A percentile compares a stretch with the other conserved stretches of the same genome.
These are phyloP conservation scores for Lachnellula subtilissima DNA, from an alignment of 2,329 filamentous ascomycete species.

Conservation along the genomic window DNA sequence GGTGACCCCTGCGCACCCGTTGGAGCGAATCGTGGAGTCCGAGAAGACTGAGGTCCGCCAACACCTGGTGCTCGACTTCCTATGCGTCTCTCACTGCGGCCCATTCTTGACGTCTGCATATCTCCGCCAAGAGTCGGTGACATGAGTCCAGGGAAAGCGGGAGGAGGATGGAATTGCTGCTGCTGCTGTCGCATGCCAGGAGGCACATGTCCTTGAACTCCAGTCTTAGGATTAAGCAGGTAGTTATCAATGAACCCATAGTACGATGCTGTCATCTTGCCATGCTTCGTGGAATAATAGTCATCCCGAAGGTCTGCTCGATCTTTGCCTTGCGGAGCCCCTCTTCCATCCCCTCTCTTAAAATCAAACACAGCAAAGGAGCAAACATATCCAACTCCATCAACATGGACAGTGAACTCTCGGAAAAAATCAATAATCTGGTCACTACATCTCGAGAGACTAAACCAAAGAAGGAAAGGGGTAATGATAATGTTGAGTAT, in stretches of 20 bases:
- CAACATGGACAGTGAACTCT: constrained; percentile 95
- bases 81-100: constrained; percentile 40
- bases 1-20: constrained; percentile 39
- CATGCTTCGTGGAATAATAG: constrained; percentile 91
- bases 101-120: constrained; percentile 47
- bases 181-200: constrained; percentile 47
- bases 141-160: constrained; percentile 66
- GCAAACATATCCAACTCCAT: constrained; percentile 92
- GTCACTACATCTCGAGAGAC: constrained; percentile 81
- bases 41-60: constrained; percentile 30
- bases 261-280: constrained; percentile 97
- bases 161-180: constrained; percentile 63
- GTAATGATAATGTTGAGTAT: constrained; percentile 89
- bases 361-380: constrained; percentile 98
- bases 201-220: constrained; percentile 56
- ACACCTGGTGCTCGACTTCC: constrained; percentile 37
- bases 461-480: constrained; percentile 81
- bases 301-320: constrained; percentile 68
- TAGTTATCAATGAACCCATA: constrained; percentile 95
- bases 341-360: constrained; percentile 67
- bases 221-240: constrained; percentile 65
- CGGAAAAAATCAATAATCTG: constrained; percentile 96
- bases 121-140: constrained; percentile 56
- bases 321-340: constrained; percentile 35
- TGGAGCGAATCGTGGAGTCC: constrained; percentile 42